These are phyloP conservation scores for Suhomyces ambrosiae DNA, from an alignment of 1,139 yeast genomes.

Conservation along the genomic window DNA sequence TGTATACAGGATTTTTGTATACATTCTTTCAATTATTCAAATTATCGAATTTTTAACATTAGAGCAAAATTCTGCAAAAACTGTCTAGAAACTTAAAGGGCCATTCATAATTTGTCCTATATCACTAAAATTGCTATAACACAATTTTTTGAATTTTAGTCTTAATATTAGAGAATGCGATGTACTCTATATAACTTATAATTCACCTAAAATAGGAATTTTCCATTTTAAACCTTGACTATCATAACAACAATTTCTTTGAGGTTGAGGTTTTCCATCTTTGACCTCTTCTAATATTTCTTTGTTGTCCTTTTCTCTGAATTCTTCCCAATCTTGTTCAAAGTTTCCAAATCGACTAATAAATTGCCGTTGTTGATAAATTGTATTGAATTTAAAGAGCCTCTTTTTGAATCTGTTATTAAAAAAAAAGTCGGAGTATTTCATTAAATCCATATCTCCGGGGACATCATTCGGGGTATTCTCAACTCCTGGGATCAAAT, in stretches of 20 bases:
- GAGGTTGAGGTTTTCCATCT: conserved; percentile 15
- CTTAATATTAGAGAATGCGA: too few species aligned
- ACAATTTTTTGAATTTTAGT: too few species aligned
- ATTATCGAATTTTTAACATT: neutral
- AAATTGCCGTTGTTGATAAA: conserved; percentile 50
- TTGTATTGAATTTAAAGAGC: conserved; percentile 49
- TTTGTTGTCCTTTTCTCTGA: conserved; percentile 4
- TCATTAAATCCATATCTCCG: conserved; percentile 10
- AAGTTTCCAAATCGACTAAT: conserved; percentile 49
- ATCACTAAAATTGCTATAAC: too few species aligned
- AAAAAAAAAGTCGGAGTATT: conserved; percentile 40
- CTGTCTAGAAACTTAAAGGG: too few species aligned
- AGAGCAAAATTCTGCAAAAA: neutral
- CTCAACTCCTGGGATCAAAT: conserved; percentile 6
- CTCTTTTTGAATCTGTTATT: conserved; percentile 38
- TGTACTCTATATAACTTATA: too few species aligned
- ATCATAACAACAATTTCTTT: conserved; percentile 34
- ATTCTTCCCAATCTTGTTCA: conserved; percentile 35
- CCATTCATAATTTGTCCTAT: too few species aligned
- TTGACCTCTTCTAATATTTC: neutral
- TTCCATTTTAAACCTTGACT: conserved; percentile 54
- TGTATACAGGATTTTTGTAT: too few species aligned
- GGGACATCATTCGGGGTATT: conserved; percentile 17
- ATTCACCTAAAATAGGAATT: conserved; percentile 49
- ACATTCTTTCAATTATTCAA: too few species aligned